A percentile compares a stretch with the other conserved stretches of the same genome.
Conservation (phyloP, 2,329 filamentous ascomycete genomes). For the Seiridium cupressi region DNA sequence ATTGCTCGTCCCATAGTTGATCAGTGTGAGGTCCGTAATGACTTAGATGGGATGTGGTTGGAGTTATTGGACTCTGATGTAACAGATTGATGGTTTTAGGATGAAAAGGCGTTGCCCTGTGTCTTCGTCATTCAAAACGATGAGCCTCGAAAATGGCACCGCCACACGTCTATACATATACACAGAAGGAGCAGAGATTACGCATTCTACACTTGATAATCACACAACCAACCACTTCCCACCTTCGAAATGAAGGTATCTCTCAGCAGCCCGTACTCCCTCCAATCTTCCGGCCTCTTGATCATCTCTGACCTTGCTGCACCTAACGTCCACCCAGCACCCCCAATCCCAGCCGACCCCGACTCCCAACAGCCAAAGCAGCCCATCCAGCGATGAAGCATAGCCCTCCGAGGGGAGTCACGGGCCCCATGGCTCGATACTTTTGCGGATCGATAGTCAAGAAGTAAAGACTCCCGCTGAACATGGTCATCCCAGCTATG, state of each 20-base stretch:
- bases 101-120: too few species aligned
- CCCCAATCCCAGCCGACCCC: slow-evolving; percentile 6
- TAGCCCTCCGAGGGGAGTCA: slow-evolving; percentile 63
- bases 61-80: too few species aligned
- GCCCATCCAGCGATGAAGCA: slow-evolving; percentile 66
- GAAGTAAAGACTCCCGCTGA: slow-evolving; percentile 64
- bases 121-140: too few species aligned
- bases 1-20: too few species aligned
- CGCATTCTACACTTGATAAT: not conserved
- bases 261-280: not conserved
- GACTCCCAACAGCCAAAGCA: slow-evolving; percentile 29
- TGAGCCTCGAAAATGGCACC: too few species aligned
- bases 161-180: not conserved
- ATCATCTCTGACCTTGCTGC: not conserved
- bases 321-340: not conserved
- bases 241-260: not conserved
- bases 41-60: too few species aligned
- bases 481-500: slow-evolving; percentile 65
- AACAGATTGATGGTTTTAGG: too few species aligned
- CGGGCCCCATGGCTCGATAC: slow-evolving; percentile 59
- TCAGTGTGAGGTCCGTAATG: too few species aligned
- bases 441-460: slow-evolving; percentile 60
- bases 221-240: not conserved
- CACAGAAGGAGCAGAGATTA: not conserved
- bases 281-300: not conserved